Evolutionary conservation across 768 basidiomycete genomes (phyloP).

Genomic region (Suillus hirtellus): DNA sequence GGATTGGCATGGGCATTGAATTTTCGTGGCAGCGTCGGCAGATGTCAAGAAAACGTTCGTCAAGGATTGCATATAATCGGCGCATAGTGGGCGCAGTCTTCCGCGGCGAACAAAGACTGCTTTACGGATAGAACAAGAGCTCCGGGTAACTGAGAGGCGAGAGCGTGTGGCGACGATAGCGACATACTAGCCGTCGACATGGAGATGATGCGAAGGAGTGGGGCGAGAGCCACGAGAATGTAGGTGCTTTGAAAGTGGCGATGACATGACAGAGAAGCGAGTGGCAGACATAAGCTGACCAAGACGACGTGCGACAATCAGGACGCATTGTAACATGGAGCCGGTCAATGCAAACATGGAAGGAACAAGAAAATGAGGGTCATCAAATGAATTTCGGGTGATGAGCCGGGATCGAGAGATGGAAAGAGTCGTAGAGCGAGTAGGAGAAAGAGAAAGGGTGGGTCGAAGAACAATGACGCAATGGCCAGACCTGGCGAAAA

Average conservation of each 20-base stretch:
- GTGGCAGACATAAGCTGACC: neutral
- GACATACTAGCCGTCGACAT: slow-evolving; percentile 1
- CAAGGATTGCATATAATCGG: neutral
- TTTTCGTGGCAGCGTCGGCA: slow-evolving; percentile 27
- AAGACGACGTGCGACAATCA: neutral
- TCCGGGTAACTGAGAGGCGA: slow-evolving; percentile 6
- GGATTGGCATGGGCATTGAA: slow-evolving; percentile 27
- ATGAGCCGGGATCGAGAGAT: neutral
- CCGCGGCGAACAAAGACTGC: neutral
- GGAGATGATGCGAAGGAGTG: slow-evolving; percentile 1
- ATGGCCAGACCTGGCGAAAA: neutral
- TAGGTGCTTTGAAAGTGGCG: neutral
- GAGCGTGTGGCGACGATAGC: neutral
- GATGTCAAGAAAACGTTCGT: neutral
- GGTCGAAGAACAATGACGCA: neutral
- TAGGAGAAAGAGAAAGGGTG: neutral
- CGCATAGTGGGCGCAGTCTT: slow-evolving; percentile 9
- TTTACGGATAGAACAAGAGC: slow-evolving; percentile 1
- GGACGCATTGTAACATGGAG: neutral
- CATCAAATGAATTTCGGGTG: neutral
- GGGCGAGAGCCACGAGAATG: neutral
- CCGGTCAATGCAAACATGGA: neutral
- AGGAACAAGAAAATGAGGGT: neutral
- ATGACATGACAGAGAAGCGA: neutral
- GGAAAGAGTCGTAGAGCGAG: neutral